Evolutionary conservation across 306 rosid genomes (phyloP), one percentile per base, ranked within the genome.

Genomic region (Dryas octopetala): DNA sequence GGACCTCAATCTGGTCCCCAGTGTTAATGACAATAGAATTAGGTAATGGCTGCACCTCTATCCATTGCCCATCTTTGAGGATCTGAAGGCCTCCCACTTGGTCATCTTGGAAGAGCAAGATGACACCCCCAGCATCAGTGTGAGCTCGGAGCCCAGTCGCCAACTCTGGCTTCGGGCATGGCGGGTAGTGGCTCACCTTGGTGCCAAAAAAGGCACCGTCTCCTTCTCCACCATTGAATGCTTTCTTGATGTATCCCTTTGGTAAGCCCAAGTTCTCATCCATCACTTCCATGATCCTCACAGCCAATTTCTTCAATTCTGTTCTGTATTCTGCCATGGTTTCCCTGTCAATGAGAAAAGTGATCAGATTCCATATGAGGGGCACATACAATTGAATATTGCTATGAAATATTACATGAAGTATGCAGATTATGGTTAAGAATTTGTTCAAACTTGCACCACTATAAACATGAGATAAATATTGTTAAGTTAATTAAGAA

Each of bases 1-100:
- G 87, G 47, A 92, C 99, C 88, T 95, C 99, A 79, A 95, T 88
- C 86, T 95, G 99, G 81, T 95, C 99, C n/a, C 99, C 99, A 2
- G 92, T 89, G 89, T 95, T 95, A 78, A 95, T 89, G 62, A 95
- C 97, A 43, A 95, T 95, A 58, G 99, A 86, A 68, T 91, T 95
- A 53, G 75, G 85, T 74, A 92, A 14, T 26, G 97, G 97, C 59
- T 92, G 97, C 12, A 95, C 99, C 66, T 92, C 93, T 49, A 95
- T 76, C 99, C 99, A 95, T 67, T 91, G 44, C 41, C 88, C 96
- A n/a, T 89, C 99, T 79, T 95, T 95, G 68, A 90, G 92, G 86
- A 95, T 90, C 62, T 95, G 97, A 23, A 95, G 99, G 68, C 99
- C 99, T 13, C 97, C 93, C 13, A 89, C 97, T 66, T 81, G 41